Evolutionary conservation across 2,329 filamentous ascomycete species (phyloP).

Genomic region (Stagonosporopsis cucurbitacearum): DNA sequence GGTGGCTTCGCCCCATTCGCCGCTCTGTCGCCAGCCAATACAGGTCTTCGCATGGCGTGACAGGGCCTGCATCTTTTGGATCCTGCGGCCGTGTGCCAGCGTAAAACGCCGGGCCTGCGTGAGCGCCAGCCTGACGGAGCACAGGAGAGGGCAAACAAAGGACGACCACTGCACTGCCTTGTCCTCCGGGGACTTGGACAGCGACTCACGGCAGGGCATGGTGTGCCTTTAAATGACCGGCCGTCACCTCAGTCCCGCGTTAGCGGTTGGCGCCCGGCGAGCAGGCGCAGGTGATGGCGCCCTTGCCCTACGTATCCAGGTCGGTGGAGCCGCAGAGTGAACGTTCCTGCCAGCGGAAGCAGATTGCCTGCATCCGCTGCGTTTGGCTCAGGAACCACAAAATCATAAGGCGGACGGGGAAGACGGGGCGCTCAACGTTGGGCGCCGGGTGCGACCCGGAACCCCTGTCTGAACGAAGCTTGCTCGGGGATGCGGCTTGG

Average conservation of each 20-base stretch:
- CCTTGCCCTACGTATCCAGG: constrained; percentile 18
- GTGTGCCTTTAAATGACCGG: constrained; percentile 8
- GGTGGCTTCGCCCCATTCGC: constrained; percentile 23
- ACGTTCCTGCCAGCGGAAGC: constrained; percentile 28
- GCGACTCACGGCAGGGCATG: background rate
- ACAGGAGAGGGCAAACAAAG: constrained; percentile 9
- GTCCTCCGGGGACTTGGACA: constrained; percentile 2
- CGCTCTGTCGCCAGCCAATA: constrained; percentile 16
- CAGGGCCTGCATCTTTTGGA: constrained; percentile 9
- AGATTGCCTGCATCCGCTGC: constrained; percentile 28
- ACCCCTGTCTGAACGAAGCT: constrained; percentile 18
- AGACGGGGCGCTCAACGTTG: constrained; percentile 28
- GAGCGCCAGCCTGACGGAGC: constrained; percentile 9
- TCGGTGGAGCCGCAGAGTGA: constrained; percentile 28
- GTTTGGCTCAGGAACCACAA: constrained; percentile 26
- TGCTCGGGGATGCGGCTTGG: constrained; percentile 18
- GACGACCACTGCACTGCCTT: constrained; percentile 16
- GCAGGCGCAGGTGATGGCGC: constrained; percentile 8
- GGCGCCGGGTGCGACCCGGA: constrained; percentile 21
- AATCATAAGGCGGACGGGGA: constrained; percentile 37
- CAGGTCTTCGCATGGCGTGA: constrained; percentile 14
- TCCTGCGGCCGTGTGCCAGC: background rate
- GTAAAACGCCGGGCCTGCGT: constrained; percentile 2
- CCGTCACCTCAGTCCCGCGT: constrained; percentile 17
- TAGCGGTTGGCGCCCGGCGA: constrained; percentile 4